phyloP scores from a whole-genome alignment of 306 rosid species.

The Corylus americana region DNA sequence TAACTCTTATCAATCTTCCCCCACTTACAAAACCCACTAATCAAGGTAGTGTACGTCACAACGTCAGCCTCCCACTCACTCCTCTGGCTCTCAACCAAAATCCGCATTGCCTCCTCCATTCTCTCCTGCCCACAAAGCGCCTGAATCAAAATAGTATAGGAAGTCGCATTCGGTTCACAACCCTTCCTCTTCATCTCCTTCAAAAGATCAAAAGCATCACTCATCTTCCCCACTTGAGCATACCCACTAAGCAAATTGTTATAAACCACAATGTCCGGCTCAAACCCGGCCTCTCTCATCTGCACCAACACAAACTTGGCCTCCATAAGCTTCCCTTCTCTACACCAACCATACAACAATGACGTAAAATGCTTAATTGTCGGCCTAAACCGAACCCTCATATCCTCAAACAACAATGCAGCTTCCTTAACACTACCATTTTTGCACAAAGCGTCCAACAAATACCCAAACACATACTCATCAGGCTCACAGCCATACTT shows the following conservation, averaged over 20 bases:
- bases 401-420: constrained; percentile 74
- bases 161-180: constrained; percentile 63
- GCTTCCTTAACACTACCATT: constrained; percentile 78
- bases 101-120: constrained; percentile 75
- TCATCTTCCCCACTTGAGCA: constrained; percentile 72
- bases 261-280: constrained; percentile 74
- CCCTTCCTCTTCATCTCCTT: constrained; percentile 69
- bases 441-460: constrained; percentile 86
- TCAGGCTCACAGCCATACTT: constrained; percentile 80
- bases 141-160: constrained; percentile 73
- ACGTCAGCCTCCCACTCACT: constrained; percentile 66
- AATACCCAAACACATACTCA: constrained; percentile 78
- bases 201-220: constrained; percentile 74
- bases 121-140: constrained; percentile 65
- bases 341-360: constrained; percentile 90
- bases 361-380: constrained; percentile 72
- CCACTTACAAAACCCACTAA: constrained; percentile 81
- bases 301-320: constrained; percentile 71
- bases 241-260: constrained; percentile 72
- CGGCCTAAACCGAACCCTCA: constrained; percentile 58
- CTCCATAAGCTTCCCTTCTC: constrained; percentile 78
- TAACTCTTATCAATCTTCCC: constrained; percentile 71
- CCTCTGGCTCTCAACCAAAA: constrained; percentile 73
- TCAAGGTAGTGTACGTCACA: constrained; percentile 70
- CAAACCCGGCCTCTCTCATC: constrained; percentile 71